Base-by-base conservation (phyloP, 345 rosid genomes). In the Eucalyptus curtisii region DNA sequence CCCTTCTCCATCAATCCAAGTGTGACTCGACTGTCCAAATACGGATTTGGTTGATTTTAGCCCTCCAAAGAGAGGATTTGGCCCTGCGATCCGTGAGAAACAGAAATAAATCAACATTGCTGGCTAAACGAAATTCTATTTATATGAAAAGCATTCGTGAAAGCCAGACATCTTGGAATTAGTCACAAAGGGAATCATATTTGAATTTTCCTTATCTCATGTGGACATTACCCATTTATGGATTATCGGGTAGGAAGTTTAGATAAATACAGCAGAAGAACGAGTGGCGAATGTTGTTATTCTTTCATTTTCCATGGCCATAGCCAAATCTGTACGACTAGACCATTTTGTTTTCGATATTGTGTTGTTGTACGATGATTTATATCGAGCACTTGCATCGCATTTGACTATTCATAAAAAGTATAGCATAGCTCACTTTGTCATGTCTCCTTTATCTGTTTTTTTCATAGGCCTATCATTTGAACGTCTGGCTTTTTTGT, bases 1-100 rank as follows among this genome's bases (percentile, higher is more conserved):
- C 27, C 96, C 96, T 91, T 94, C 96, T 82, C 96, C 95, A 88
- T 93, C 95, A 7, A 94, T 68, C 96, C 94, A 93, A 4, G 90
- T 86, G 42, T 91, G 90, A 85, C 86, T 94, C 59, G 95, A 90
- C 45, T 30, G 91, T 31, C 95, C 95, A 59, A 94, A 94, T 40
- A 92, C 25, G 1, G 96, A 94, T 13, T 17, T 86, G 13, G 93
- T 85, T 5, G 93, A 91, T 55, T 90, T 93, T 30, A 92, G 80
- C 47, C 94, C 94, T 45, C 95, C 95, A 64, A 92, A 93, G 4
- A 93, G 86, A 13, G 96, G 95, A 81, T 95, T 94, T 49, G 96
- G 87, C 25, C 96, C 97, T 94, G 90, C 12, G 40, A 66, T 66
- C 79, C 79, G 40, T 66, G 2, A 66, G 79, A 86, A 87, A 44